Evolutionary conservation across 2,329 filamentous ascomycete species (phyloP).

Genomic region (Ophiostoma novo-ulmi): DNA sequence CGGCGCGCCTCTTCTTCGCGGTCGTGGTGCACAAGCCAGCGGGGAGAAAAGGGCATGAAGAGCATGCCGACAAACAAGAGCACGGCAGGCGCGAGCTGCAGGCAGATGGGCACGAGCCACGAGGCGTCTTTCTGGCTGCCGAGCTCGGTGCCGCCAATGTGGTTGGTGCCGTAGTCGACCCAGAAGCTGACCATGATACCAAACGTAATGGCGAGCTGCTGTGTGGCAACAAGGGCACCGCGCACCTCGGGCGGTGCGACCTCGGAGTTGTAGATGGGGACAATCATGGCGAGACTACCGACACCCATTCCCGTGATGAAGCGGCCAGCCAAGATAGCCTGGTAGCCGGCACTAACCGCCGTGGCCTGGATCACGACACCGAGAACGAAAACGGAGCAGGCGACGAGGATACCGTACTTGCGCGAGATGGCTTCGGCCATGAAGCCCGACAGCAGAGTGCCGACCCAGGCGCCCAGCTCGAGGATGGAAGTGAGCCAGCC

Average conservation of each 20-base stretch:
- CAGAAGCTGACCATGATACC: constrained; percentile 63
- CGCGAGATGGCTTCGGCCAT: constrained; percentile 65
- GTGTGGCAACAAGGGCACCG: constrained; percentile 43
- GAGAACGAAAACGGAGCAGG: constrained; percentile 61
- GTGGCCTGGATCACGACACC: constrained; percentile 67
- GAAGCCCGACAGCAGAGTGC: constrained; percentile 63
- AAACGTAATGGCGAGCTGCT: constrained; percentile 54
- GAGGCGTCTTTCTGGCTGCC: constrained; percentile 58
- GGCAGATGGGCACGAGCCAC: constrained; percentile 67
- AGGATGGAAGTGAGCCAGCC: constrained; percentile 63
- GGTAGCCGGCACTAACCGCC: constrained; percentile 50
- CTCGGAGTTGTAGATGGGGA: constrained; percentile 45
- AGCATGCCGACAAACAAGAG: constrained; percentile 65
- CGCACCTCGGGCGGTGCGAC: constrained; percentile 46
- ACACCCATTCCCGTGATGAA: constrained; percentile 71
- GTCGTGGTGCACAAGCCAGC: constrained; percentile 67
- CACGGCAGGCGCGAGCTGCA: constrained; percentile 64
- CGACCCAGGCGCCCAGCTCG: constrained; percentile 73
- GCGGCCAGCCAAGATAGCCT: constrained; percentile 62
- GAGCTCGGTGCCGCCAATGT: constrained; percentile 51
- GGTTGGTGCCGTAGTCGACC: constrained; percentile 62
- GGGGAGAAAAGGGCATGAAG: constrained; percentile 74
- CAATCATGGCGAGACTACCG: constrained; percentile 61
- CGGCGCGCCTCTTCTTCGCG: constrained; percentile 62
- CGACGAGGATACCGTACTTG: constrained; percentile 64